Evolutionary conservation across 163 green algal genomes (phyloP).

Genomic region (Chloromonas sp.): DNA sequence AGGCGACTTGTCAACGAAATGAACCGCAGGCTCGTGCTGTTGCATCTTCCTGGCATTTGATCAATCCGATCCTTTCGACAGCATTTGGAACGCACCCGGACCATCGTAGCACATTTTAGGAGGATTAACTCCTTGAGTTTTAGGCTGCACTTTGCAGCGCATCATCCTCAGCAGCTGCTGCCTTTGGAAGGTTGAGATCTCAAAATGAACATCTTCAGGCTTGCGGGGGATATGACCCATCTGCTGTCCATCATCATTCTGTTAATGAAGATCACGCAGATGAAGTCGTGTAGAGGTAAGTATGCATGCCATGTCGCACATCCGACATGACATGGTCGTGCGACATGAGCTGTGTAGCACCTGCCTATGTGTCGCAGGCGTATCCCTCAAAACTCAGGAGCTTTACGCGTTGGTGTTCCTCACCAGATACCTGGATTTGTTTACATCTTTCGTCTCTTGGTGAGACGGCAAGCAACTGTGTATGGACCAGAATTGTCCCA

Average conservation of each 20-base stretch:
- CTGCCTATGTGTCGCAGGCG: conserved; percentile 50
- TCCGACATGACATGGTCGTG: neutral
- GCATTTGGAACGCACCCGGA: no score
- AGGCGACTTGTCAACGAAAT: no score
- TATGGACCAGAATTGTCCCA: neutral
- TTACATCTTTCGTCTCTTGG: conserved; percentile 88
- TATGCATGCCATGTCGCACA: conserved; percentile 1
- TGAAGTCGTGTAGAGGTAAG: conserved; percentile 86
- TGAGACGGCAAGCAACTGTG: conserved; percentile 31
- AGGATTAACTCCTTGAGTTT: no score
- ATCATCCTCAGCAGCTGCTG: no score
- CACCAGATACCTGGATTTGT: conserved; percentile 94
- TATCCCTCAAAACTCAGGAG: conserved; percentile 96
- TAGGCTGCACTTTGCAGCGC: no score
- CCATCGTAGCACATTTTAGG: no score
- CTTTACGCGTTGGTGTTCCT: conserved; percentile 95
- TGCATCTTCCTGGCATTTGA: no score
- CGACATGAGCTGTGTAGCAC: neutral
- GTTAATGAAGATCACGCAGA: conserved; percentile 93
- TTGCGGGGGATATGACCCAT: conserved; percentile 95
- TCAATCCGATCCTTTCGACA: no score
- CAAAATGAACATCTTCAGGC: conserved; percentile 2
- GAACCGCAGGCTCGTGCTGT: no score
- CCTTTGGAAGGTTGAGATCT: no score
- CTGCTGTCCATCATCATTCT: conserved; percentile 90